Percentiles rank a stretch among this genome's conserved stretches.
These are phyloP conservation scores for Globisporangium abappressorium DNA, from an alignment of 352 stramenopile species.

Conservation along the genomic window DNA sequence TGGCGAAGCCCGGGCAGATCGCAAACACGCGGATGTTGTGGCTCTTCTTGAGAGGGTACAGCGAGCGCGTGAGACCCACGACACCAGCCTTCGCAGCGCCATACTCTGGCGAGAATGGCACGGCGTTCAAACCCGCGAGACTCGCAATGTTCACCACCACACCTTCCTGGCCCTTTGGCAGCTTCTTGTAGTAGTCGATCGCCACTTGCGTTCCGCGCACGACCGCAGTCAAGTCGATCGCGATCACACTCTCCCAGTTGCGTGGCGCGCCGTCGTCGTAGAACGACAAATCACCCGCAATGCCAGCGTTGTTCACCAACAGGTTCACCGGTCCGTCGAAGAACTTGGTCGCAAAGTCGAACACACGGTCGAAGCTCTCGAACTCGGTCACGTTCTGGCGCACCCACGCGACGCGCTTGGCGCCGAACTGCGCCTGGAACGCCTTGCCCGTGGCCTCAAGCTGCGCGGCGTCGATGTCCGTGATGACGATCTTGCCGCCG, in stretches of 20 bases:
- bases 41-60: slow-evolving; percentile 56
- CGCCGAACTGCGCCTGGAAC: slow-evolving; percentile 47
- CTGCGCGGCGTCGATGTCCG: slow-evolving; percentile 61
- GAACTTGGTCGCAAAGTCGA: slow-evolving; percentile 55
- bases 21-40: slow-evolving; percentile 57
- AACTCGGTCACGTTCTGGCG: slow-evolving; percentile 71
- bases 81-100: slow-evolving; percentile 77
- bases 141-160: slow-evolving; percentile 30
- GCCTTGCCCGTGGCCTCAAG: slow-evolving; percentile 58
- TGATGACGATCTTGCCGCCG: slow-evolving; percentile 70
- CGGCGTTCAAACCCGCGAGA: slow-evolving; percentile 21
- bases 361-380: slow-evolving; percentile 56
- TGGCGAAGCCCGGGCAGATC: slow-evolving; percentile 25
- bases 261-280: slow-evolving; percentile 35
- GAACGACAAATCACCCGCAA: slow-evolving; percentile 51
- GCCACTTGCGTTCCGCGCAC: slow-evolving; percentile 68
- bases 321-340: slow-evolving; percentile 67
- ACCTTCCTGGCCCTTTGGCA: slow-evolving; percentile 53
- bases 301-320: slow-evolving; percentile 81
- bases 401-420: slow-evolving; percentile 54
- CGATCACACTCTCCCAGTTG: slow-evolving; percentile 59
- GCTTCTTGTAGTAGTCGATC: slow-evolving; percentile 55
- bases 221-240: slow-evolving; percentile 70
- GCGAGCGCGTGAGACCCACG: slow-evolving; percentile 67
- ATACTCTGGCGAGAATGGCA: slow-evolving; percentile 64